Evolutionary conservation across 2,329 filamentous ascomycete species (phyloP), one percentile per base, ranked within the genome.

Genomic region (Cercospora berteroae): DNA sequence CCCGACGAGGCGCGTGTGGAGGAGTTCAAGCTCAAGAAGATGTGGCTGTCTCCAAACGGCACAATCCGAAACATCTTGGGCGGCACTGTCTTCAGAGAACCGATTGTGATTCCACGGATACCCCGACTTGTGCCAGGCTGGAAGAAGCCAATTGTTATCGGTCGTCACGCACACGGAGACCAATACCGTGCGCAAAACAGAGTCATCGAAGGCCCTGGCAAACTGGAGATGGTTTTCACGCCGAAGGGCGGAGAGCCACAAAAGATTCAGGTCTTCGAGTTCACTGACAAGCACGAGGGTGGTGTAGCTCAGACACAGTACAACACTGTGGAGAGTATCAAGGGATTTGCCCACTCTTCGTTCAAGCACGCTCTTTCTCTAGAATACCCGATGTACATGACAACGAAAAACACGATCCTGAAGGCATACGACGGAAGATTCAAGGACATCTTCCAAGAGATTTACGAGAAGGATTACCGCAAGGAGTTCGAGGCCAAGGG

Each of bases 81-180:
- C 76, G 95, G 95, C 78, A 99, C 95, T 77, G 94, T 99, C 77
- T 99, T 99, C 90, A 92, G 95, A 81, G 95, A 97, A 83, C 95
- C 95, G 76, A 99, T 99, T 76, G 93, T 99, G 78, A 98, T 99
- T 77, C 91, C 91, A 74, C 88, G 89, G 77, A 93, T 99, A 72
- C 95, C 95, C 67, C 91, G 94, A 77, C 89, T 99, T 66, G 93
- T 99, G 62, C 93, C 93, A 58, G 93, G 94, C 81, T 99, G 95
- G 95, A 94, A 96, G 86, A 94, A 97, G 85, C 93, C 95, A 80
- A 99, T 99, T 83, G 95, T 98, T 80, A 98, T 99, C 80, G 95
- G 95, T 75, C 93, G 95, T 81, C 95, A 99, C 83, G 95, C 95
- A 72, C 97, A 97, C 78, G 95, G 95, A 78, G 95, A 98, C 84